A percentile compares a stretch with the other conserved stretches of the same genome.
Conservation (phyloP, 1,284 basidiomycete species). For the Cutaneotrichosporon cutaneum region DNA sequence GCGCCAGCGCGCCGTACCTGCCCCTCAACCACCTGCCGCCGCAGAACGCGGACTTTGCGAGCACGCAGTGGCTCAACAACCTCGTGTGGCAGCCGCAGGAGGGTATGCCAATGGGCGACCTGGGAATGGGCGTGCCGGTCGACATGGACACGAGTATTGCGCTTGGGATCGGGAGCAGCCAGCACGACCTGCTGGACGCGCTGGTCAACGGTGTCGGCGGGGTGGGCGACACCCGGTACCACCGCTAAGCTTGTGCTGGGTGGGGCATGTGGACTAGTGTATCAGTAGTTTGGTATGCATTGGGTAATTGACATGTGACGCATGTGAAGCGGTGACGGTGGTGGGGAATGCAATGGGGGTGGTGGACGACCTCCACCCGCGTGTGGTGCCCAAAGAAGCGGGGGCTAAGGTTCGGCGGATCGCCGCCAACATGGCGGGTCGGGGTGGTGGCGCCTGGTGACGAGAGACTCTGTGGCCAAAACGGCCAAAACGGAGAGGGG, state of each 20-base stretch:
- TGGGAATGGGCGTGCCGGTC: neutral
- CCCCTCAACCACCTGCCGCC: neutral
- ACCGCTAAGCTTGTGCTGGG: neutral
- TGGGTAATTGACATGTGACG: no score
- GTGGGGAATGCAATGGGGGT: no score
- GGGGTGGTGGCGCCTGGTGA: no score
- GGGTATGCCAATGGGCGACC: neutral
- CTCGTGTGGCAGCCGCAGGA: constrained; percentile 12
- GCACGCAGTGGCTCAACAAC: constrained; percentile 1
- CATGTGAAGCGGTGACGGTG: no score
- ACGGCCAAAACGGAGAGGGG: no score
- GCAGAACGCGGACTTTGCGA: neutral
- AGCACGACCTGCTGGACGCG: constrained; percentile 8
- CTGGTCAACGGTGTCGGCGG: neutral
- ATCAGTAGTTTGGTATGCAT: no score
- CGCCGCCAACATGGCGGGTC: no score
- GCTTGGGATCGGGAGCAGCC: constrained; percentile 4
- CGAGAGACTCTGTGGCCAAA: no score
- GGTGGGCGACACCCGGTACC: neutral
- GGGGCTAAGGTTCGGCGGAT: no score
- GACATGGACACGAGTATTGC: constrained; percentile 14
- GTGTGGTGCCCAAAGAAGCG: no score
- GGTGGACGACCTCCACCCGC: no score
- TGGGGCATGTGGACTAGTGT: neutral
- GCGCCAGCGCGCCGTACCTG: neutral